Evolutionary conservation across 2,329 filamentous ascomycete species (phyloP), one percentile per base, ranked within the genome.

Genomic region (Trichoderma semiorbis): DNA sequence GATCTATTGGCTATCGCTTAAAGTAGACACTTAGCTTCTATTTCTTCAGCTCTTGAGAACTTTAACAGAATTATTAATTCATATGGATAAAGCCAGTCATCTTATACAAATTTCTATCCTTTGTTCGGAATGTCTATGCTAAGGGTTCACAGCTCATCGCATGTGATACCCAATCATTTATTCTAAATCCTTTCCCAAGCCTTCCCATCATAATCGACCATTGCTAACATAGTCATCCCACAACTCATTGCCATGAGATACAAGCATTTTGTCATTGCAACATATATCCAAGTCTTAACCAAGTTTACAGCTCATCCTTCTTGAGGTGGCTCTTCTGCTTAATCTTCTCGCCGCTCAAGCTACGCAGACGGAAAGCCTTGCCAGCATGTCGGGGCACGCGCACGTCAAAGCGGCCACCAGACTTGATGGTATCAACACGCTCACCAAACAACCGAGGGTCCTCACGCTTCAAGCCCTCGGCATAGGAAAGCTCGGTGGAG

Each of bases 401-500:
- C 7, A 62, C 70, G 18, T 72, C 70, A 14, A 69, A 30, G 30
- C 70, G 62, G 10, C 70, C 70, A 26, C 70, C 70, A 16, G 70
- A 66, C 39, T 69, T 72, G 55, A 72, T 66, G 1, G 30, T 16
- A 14, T 21, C 69, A 24, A 71, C 62, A n/a, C 62, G 62, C 26
- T 71, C 69, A 16, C 69, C 69, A 39, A 71, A 67, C 63, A 72
- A 55, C 16, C 70, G 26, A 3, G 70, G 36, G 24, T 72, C 70
- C 28, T 68, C 63, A 1, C 55, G 47, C 18, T 68, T 68, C 28
- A 72, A 39, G 10, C 70, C 70, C 30, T 72, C 63, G 7, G 70
- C 70, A 28, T 72, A 72, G 11, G 70, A 68, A 10, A 24, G 30
- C 39, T 68, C 64, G 5, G 70, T 72, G 11, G 70, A 43, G 14